Evolutionary conservation across 179 eudicot genomes (phyloP).

Genomic region (Patellifolia procumbens): DNA sequence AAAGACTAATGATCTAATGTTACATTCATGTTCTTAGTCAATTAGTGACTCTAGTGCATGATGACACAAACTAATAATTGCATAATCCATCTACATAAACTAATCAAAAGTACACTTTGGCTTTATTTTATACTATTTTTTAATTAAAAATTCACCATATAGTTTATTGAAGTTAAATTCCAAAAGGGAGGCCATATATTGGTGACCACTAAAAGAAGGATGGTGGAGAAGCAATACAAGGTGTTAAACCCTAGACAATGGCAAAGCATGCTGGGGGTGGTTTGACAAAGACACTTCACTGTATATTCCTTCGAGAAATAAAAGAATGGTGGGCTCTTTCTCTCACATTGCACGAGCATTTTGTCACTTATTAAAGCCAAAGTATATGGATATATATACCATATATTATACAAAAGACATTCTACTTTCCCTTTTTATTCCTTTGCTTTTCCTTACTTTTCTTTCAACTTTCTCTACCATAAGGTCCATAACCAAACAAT

Average conservation of each 20-base stretch:
- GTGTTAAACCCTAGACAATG: constrained; percentile 22
- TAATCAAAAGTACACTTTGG: constrained; percentile 18
- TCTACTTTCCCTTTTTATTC: constrained; percentile 17
- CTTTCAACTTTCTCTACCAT: neutral
- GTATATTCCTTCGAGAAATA: constrained; percentile 16
- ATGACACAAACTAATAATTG: constrained; percentile 18
- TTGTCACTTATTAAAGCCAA: neutral
- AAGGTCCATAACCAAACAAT: neutral
- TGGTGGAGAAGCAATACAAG: neutral
- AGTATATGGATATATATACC: neutral
- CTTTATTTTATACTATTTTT: constrained; percentile 16
- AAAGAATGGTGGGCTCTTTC: neutral
- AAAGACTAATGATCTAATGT: neutral
- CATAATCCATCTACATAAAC: neutral
- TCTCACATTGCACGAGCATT: constrained; percentile 31
- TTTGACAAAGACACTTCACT: constrained; percentile 16
- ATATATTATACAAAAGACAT: constrained; percentile 16
- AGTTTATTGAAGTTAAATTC: neutral
- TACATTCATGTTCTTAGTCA: neutral
- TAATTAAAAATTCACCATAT: neutral
- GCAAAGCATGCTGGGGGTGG: constrained; percentile 11
- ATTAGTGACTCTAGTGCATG: constrained; percentile 21
- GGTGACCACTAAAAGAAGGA: neutral
- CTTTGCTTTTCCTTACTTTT: constrained; percentile 3
- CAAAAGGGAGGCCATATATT: neutral